Conservation (phyloP, 441 rosid species). For the Erysimum pusillum region DNA sequence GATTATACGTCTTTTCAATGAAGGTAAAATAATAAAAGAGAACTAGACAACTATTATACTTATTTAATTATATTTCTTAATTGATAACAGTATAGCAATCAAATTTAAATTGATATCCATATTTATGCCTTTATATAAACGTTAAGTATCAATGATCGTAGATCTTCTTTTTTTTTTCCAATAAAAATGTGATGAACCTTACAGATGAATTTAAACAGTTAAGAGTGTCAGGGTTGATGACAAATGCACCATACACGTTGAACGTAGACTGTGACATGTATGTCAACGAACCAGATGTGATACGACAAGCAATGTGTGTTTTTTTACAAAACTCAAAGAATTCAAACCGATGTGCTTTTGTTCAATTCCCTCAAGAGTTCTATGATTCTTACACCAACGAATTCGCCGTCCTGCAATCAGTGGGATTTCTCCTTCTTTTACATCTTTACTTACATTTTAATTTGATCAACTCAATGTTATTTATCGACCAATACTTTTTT, state of each 20-base stretch:
- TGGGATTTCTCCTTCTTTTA: neutral
- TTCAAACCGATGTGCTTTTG: slow-evolving; percentile 25
- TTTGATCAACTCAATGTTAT: too few relatives aligned
- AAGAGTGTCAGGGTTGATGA: slow-evolving; percentile 64
- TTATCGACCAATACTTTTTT: too few relatives aligned
- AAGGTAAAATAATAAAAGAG: too few relatives aligned
- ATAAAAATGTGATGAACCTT: neutral
- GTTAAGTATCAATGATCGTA: too few relatives aligned
- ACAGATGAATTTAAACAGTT: slow-evolving; percentile 40
- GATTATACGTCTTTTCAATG: too few relatives aligned
- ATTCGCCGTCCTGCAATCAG: neutral
- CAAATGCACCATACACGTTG: slow-evolving; percentile 37
- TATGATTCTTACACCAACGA: neutral
- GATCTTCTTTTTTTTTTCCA: neutral
- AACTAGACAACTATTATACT: too few relatives aligned
- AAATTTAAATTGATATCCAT: too few relatives aligned
- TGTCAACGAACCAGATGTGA: slow-evolving; percentile 21
- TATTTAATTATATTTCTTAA: too few relatives aligned
- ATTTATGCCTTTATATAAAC: too few relatives aligned
- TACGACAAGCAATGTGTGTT: slow-evolving; percentile 34
- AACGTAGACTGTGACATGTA: slow-evolving; percentile 38
- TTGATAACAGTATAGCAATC: too few relatives aligned
- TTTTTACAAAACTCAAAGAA: neutral
- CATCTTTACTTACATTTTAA: too few relatives aligned
- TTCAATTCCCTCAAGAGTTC: slow-evolving; percentile 32